Conservation (phyloP, 768 basidiomycete species). For the Xerocomus brunneocitrinus region DNA sequence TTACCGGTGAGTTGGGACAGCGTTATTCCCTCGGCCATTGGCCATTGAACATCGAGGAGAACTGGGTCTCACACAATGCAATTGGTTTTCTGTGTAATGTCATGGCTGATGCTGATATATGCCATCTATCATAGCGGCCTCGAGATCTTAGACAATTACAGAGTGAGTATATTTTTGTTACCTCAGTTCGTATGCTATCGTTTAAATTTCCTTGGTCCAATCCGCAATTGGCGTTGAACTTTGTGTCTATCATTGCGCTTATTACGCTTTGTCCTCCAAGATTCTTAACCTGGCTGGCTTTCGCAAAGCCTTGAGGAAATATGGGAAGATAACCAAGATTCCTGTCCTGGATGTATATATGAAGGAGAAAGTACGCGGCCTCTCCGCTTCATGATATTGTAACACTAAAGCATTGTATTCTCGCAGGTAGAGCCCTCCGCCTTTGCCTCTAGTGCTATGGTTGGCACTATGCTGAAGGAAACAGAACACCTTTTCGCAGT, state of each 20-base stretch:
- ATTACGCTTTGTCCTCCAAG: conserved; percentile 31
- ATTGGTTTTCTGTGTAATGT: not conserved
- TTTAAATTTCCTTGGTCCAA: not conserved
- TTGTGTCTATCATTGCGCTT: not conserved
- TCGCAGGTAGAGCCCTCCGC: conserved; percentile 61
- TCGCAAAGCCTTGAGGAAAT: conserved; percentile 81
- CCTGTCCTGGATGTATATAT: conserved; percentile 74
- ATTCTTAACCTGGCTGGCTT: conserved; percentile 89
- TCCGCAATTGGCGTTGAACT: not conserved
- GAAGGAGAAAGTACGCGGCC: conserved; percentile 56
- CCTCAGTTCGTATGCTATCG: not conserved
- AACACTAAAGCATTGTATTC: not conserved
- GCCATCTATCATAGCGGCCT: conserved; percentile 47
- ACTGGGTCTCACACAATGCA: not conserved
- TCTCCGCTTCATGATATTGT: not conserved
- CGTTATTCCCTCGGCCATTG: not conserved
- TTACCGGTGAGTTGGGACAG: conserved; percentile 52
- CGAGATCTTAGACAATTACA: conserved; percentile 85
- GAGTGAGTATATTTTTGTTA: conserved; percentile 41
- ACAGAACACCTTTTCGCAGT: conserved; percentile 74
- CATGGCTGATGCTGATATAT: conserved; percentile 9
- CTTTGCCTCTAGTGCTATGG: conserved; percentile 57
- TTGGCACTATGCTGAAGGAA: conserved; percentile 66
- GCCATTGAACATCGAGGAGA: not conserved
- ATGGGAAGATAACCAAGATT: conserved; percentile 74